phyloP scores from a whole-genome alignment of 768 basidiomycete genomes.

The Chalciporus chontae region DNA sequence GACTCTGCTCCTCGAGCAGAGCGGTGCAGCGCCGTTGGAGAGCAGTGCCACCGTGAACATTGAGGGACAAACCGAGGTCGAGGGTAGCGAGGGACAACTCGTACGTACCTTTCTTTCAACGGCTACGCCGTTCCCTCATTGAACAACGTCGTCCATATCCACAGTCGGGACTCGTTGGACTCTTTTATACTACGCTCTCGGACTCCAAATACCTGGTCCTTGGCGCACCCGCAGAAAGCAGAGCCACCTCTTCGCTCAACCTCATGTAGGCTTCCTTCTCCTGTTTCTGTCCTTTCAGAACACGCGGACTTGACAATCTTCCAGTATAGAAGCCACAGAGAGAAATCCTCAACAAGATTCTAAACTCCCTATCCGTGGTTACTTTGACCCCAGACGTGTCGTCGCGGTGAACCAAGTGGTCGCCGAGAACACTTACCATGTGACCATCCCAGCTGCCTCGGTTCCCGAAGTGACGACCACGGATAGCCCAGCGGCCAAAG shows the following conservation, averaged over 20 bases:
- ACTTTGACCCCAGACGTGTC: conserved; percentile 28
- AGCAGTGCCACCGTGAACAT: conserved; percentile 18
- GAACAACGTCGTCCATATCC: not conserved
- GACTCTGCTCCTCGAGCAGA: conserved; percentile 30
- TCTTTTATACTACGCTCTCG: conserved; percentile 37
- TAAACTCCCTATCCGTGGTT: conserved; percentile 10
- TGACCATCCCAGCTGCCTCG: conserved; percentile 20
- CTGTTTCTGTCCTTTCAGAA: not conserved
- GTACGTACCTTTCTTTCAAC: conserved; percentile 10
- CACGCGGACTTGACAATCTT: not conserved
- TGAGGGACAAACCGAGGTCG: conserved; percentile 26
- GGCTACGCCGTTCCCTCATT: not conserved
- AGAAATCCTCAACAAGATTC: conserved; percentile 18
- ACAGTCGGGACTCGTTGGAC: conserved; percentile 30
- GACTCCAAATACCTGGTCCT: conserved; percentile 32
- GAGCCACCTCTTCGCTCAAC: conserved; percentile 37
- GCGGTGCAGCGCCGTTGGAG: conserved; percentile 18
- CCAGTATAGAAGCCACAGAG: conserved; percentile 31
- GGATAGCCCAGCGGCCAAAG: conserved; percentile 8
- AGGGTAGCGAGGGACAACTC: conserved; percentile 25
- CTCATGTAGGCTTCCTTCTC: conserved; percentile 29
- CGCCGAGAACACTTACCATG: conserved; percentile 25
- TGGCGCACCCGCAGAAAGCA: conserved; percentile 31
- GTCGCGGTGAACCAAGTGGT: conserved; percentile 31
- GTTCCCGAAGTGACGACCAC: conserved; percentile 11